Evolutionary conservation across 805 yeast genomes (phyloP).

Genomic region (Wickerhamiella shivajii): DNA sequence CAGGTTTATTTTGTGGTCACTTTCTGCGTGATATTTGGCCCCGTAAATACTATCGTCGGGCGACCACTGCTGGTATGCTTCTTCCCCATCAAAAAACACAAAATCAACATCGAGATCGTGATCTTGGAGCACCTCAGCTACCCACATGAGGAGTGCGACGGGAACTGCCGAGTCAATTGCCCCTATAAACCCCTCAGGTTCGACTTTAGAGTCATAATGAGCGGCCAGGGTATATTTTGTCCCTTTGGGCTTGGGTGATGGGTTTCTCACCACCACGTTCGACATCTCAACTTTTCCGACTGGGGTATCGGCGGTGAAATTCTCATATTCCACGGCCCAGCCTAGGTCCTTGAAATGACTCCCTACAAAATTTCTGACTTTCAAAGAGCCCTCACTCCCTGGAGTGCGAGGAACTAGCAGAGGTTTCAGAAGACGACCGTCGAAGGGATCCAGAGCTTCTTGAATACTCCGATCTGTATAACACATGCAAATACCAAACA

Average conservation of each 20-base stretch:
- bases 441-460: conserved; percentile 10
- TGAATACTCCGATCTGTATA: background rate
- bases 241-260: conserved; percentile 7
- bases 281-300: conserved; percentile 24
- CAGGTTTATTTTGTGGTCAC: conserved; percentile 25
- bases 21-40: conserved; percentile 33
- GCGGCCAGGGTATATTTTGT: conserved; percentile 28
- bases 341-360: conserved; percentile 23
- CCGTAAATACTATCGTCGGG: conserved; percentile 42
- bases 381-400: conserved; percentile 12
- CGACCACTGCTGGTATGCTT: conserved; percentile 41
- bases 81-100: conserved; percentile 48
- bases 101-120: conserved; percentile 26
- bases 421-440: conserved; percentile 16
- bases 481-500: too few species aligned
- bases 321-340: conserved; percentile 21
- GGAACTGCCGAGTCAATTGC: conserved; percentile 48
- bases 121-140: conserved; percentile 25
- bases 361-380: conserved; percentile 14
- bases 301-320: conserved; percentile 27
- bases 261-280: conserved; percentile 21
- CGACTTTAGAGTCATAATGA: conserved; percentile 38
- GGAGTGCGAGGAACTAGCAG: conserved; percentile 17
- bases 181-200: conserved; percentile 43
- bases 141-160: conserved; percentile 36